A percentile compares a stretch with the other conserved stretches of the same genome.
phyloP scores from a whole-genome alignment of 129 eudicot species.

The Helianthus tuberosus region DNA sequence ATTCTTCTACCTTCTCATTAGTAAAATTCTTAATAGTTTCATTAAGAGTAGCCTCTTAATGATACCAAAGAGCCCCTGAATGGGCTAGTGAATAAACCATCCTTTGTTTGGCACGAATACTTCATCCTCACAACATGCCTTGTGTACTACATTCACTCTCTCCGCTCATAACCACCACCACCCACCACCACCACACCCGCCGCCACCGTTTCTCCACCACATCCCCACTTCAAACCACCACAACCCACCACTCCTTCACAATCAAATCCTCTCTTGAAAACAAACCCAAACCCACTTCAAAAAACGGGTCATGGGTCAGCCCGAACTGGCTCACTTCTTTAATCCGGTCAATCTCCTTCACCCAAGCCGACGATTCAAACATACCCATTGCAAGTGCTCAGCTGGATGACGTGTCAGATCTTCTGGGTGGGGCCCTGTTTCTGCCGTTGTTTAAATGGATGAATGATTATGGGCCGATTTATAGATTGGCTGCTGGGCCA shows the following conservation, averaged over 20 bases:
- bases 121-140: slow-evolving; percentile 29
- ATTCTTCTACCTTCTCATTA: too few species aligned
- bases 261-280: slow-evolving; percentile 59
- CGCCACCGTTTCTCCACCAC: slow-evolving; percentile 35
- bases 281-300: slow-evolving; percentile 27
- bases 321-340: slow-evolving; percentile 90
- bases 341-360: slow-evolving; percentile 47
- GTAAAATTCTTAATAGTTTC: too few species aligned
- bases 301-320: slow-evolving; percentile 86
- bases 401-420: slow-evolving; percentile 90
- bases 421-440: slow-evolving; percentile 93
- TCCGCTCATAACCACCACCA: slow-evolving; percentile 16
- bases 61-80: too few species aligned
- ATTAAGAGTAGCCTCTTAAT: too few species aligned
- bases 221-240: slow-evolving; percentile 21
- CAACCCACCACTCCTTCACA: slow-evolving; percentile 29
- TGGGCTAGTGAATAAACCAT: too few species aligned
- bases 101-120: too few species aligned
- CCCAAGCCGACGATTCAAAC: slow-evolving; percentile 59
- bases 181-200: background rate
- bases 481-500: slow-evolving; percentile 88
- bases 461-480: slow-evolving; percentile 82
- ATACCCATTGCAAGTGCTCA: slow-evolving; percentile 81
- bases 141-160: slow-evolving; percentile 25
- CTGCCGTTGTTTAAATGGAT: slow-evolving; percentile 94